Evolutionary conservation across 1,284 basidiomycete species (phyloP), one percentile per base, ranked within the genome.

Genomic region (Microbotryum lychnidis-dioicae): DNA sequence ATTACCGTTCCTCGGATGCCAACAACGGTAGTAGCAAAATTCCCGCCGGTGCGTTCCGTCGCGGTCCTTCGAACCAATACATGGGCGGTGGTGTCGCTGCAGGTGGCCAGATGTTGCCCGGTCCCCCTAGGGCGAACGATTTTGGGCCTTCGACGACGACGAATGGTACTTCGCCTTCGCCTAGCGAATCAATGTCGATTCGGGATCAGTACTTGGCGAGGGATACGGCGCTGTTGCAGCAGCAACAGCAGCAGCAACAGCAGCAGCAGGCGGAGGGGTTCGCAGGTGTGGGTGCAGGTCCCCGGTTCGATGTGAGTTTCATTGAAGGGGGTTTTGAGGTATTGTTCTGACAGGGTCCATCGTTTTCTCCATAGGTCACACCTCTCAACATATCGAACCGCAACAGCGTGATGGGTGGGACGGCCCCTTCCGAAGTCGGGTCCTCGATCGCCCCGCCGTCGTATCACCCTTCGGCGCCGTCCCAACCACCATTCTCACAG

Each of bases 31-130:
- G 9, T 16, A 50, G 66, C 16, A 64, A 59, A 4, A 42, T 67
- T 37, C 52, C 50, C 4, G 66, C 66, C 12, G 58, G 66, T 4
- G 66, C 66, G 20, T 67, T 67, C 51, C 56, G 66, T 2, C 50
- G 66, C 5, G 46, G 49, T 2, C n/a, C 31, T 7, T 37, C 56
- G 6, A 50, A 27, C 25, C 37, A 42, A 42, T 42, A 42, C 37
- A 42, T 42, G 37, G 37, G 16, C 37, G 37, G 37, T 6, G 37
- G 37, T 12, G 49, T 25, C 49, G 49, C 3, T 10, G 49, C 14
- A 16, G 25, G 49, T 4, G 49, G 49, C 8, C 44, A 18, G 29
- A 14, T 23, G 10, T 20, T 27, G 23, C 37, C 37, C 16, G 37
- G 37, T 3, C 37, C 37, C 4, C 37, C 37, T 42, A 42, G 37